Evolutionary conservation across 2,329 filamentous ascomycete species (phyloP).

Genomic region (Exophiala aquamarina): DNA sequence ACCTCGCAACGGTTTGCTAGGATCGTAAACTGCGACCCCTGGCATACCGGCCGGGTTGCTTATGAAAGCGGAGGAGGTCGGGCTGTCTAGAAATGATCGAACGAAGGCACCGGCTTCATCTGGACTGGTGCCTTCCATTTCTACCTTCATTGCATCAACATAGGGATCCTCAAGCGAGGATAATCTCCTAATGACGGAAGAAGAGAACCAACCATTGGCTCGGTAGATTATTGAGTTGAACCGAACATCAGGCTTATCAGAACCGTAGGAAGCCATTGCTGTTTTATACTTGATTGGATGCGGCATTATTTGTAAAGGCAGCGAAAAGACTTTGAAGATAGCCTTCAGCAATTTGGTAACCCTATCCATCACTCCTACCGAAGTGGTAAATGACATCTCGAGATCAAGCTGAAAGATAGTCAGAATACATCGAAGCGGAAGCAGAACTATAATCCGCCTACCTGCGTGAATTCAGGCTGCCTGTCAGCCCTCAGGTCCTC

Average conservation of each 20-base stretch:
- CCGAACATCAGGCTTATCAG: constrained; percentile 88
- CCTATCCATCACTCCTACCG: constrained; percentile 65
- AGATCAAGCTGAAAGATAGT: constrained; percentile 69
- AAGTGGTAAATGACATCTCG: constrained; percentile 83
- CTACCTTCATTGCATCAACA: constrained; percentile 72
- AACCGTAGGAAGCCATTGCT: constrained; percentile 78
- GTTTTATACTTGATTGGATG: constrained; percentile 61
- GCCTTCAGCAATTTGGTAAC: constrained; percentile 38
- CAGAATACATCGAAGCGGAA: background rate
- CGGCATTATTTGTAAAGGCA: too few relatives aligned
- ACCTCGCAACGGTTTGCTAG: constrained; percentile 70
- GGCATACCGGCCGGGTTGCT: constrained; percentile 76
- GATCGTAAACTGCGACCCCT: constrained; percentile 74
- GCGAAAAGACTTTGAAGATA: too few relatives aligned
- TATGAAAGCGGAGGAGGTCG: constrained; percentile 58
- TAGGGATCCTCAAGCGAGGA: constrained; percentile 66
- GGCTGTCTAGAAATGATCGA: constrained; percentile 67
- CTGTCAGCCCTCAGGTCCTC: constrained; percentile 90
- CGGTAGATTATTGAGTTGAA: constrained; percentile 67
- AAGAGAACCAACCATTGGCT: constrained; percentile 63
- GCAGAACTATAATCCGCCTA: constrained; percentile 35
- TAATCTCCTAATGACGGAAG: constrained; percentile 72
- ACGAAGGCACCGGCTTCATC: constrained; percentile 62
- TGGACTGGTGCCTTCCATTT: constrained; percentile 40
- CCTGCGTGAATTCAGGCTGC: constrained; percentile 95